Evolutionary conservation across 176 grass and related monocot genomes (phyloP), one percentile per base, ranked within the genome.

Genomic region (Cenchrus americanus): DNA sequence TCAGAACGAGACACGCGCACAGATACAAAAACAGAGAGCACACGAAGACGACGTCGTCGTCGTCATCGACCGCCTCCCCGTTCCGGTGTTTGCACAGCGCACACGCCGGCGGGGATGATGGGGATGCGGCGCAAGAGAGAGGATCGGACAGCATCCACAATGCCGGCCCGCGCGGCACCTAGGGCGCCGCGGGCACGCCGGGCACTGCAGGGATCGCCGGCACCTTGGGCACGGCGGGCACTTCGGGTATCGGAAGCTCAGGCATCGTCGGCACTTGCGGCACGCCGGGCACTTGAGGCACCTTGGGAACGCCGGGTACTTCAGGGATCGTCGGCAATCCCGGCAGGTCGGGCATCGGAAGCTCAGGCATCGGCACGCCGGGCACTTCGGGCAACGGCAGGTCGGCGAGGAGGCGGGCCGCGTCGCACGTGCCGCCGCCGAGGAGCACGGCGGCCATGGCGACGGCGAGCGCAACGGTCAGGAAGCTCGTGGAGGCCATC

Each of bases 391-490:
- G 77, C 61, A 79, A 2, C 30, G 78, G 57, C n/a, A 80, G 14
- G 19, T 82, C 84, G 7, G 57, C 63, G 23, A 89, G 91, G 74
- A 23, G 66, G 76, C 87, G 87, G 12, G 91, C 71, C 9, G 81
- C 77, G 7, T 83, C 32, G 67, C 85, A 86, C 3, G 62, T 66
- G 67, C 58, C 44, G 78, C 67, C 27, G 9, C 49, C 21, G 82
- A 83, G 47, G 3, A 86, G 0, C 24, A 60, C 9, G 44, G 61
- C 77, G 47, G 65, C 64, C 77, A 32, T 66, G 62, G 32, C 40
- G 80, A 64, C 37, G 80, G 57, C 81, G 62, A 90, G 69, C 30
- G 44, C 57, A 48, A 71, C 15, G 48, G 68, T 43, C 12, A 73
- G 14, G 79, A 79, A 70, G 73, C 67, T 66, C 26, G 59, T 37